Evolutionary conservation across 148 eudicot genomes (phyloP), one percentile per base, ranked within the genome.

Genomic region (Polygonum maritimum): DNA sequence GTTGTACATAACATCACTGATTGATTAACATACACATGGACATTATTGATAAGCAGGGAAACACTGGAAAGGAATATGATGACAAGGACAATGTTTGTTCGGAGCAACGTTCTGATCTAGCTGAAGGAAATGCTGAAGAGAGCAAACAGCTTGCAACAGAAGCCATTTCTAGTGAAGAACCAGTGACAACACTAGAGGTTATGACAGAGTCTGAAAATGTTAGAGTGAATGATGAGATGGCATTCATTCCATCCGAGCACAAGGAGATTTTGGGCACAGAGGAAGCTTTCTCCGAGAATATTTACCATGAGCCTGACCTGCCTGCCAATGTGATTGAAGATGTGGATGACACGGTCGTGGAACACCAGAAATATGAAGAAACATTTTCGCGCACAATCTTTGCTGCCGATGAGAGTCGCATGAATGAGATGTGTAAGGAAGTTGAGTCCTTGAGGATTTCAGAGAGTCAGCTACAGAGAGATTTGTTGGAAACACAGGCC

Each of bases 71-170:
- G 63, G 83, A 87, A 78, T 26, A 26, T 26, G 89, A 89, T 14
- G 91, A 86, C 1, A 88, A 89, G 57, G 96, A 91, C 74, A 78
- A 79, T 49, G 73, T 76, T 65, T 74, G 15, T 9, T 14, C 49
- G 2, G 49, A 47, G 14, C 14, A 11, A 47, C 10, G 49, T 85
- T 38, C 94, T 87, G 31, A 97, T 93, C 69, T 96, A 90, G 76
- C 89, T 95, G 79, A 86, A 92, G 41, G 90, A 92, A 75, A 89
- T 92, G 39, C 96, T 92, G 78, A 87, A 86, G 81, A 95, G 88
- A 79, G 55, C 84, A 31, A 60, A 82, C 2, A 86, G 84, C 35
- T 73, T 49, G 49, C 83, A 85, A 76, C 87, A 85, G 9, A 80
- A 71, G 26, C 39, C 82, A 48, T 74, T 65, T 33, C 74, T 75